Evolutionary conservation across 106 monocot species (phyloP).

Genomic region (Dioscorea dumetorum): DNA sequence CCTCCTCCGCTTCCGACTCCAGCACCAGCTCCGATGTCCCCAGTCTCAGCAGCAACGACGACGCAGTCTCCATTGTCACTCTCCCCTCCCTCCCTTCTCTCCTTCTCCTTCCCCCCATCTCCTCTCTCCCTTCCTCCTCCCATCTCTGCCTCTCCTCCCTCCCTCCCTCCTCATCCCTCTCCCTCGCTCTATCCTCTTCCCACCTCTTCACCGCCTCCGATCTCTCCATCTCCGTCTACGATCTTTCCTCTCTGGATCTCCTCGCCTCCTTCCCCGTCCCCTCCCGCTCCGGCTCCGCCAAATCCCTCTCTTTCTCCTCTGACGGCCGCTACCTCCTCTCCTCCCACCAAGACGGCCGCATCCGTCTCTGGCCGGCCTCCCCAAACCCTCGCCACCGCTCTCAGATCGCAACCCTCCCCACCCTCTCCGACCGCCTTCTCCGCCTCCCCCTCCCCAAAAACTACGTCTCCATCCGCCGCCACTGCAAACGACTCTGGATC

Average conservation of each 20-base stretch:
- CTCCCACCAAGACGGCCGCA: constrained; percentile 68
- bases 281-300: constrained; percentile 43
- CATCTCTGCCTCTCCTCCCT: constrained; percentile 13
- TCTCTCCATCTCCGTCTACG: constrained; percentile 27
- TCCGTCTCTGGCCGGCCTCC: constrained; percentile 47
- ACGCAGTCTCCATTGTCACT: constrained; percentile 13
- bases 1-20: neutral
- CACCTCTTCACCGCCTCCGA: constrained; percentile 39
- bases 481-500: constrained; percentile 53
- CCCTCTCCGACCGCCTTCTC: constrained; percentile 42
- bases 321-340: constrained; percentile 32
- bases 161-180: constrained; percentile 8
- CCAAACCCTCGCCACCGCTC: constrained; percentile 14
- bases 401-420: constrained; percentile 52
- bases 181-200: constrained; percentile 5
- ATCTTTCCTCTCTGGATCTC: constrained; percentile 18
- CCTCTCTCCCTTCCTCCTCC: constrained; percentile 13
- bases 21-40: neutral
- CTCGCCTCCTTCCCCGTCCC: constrained; percentile 16
- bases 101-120: constrained; percentile 9
- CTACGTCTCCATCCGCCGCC: constrained; percentile 60
- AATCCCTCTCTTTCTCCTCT: constrained; percentile 32
- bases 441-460: constrained; percentile 50
- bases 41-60: neutral
- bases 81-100: constrained; percentile 28